A percentile compares a stretch with the other conserved stretches of the same genome.
These are phyloP conservation scores for Yueomyces sp. DNA, from an alignment of 805 yeast genomes.

Conservation along the genomic window DNA sequence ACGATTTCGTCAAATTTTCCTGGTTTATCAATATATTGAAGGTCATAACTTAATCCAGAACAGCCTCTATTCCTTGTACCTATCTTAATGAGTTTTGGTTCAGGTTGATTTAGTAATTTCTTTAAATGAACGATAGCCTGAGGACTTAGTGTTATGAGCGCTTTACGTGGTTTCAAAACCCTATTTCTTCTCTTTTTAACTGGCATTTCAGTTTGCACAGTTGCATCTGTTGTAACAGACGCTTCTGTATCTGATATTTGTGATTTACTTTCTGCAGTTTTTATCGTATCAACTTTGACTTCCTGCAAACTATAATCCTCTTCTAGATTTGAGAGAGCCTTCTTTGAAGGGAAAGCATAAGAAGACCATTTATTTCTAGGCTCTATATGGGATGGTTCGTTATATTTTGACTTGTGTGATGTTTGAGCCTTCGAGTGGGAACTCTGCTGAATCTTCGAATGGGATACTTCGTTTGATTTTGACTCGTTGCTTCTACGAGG, in stretches of 20 bases:
- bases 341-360: constrained; percentile 35
- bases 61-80: constrained; percentile 97
- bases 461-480: neutral
- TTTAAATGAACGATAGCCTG: constrained; percentile 63
- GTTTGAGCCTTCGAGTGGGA: too few relatives aligned
- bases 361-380: constrained; percentile 25
- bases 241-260: neutral
- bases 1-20: constrained; percentile 94
- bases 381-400: too few relatives aligned
- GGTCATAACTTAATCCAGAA: constrained; percentile 83
- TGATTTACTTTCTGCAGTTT: neutral
- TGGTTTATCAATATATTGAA: constrained; percentile 80
- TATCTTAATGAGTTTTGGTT: constrained; percentile 78
- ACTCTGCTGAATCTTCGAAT: too few relatives aligned
- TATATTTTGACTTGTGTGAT: too few relatives aligned
- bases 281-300: neutral
- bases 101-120: constrained; percentile 60
- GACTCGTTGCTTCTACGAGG: neutral
- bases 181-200: constrained; percentile 36
- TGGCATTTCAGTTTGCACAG: constrained; percentile 1
- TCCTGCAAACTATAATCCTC: constrained; percentile 7
- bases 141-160: constrained; percentile 69
- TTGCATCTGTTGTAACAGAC: neutral
- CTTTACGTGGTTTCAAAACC: constrained; percentile 74
- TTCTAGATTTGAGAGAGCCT: constrained; percentile 33